These are phyloP conservation scores for Hamamelis virginiana DNA, from an alignment of 164 flowering plant genomes.

Conservation along the genomic window DNA sequence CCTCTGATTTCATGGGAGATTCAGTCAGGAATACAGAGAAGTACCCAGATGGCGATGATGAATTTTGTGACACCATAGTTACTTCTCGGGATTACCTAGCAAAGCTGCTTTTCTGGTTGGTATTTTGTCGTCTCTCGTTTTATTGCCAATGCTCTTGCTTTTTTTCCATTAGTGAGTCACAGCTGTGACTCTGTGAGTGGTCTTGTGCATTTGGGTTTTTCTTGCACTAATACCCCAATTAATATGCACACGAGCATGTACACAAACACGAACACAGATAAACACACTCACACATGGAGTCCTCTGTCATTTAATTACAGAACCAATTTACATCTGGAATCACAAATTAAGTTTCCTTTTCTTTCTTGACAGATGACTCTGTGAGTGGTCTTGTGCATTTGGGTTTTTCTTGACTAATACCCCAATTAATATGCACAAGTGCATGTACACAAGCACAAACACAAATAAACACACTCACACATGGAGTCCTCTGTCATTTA, in stretches of 20 bases:
- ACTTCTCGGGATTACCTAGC: slow-evolving; percentile 86
- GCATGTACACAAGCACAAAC: too few relatives aligned
- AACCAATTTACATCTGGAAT: background rate
- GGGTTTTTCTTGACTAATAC: too few relatives aligned
- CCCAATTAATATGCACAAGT: too few relatives aligned
- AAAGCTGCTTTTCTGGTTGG: slow-evolving; percentile 85
- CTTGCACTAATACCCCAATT: too few relatives aligned
- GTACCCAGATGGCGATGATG: slow-evolving; percentile 28
- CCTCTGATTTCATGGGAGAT: slow-evolving; percentile 29
- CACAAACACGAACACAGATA: too few relatives aligned
- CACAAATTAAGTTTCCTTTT: background rate
- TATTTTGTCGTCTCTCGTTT: slow-evolving; percentile 3
- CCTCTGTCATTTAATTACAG: background rate
- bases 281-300: background rate
- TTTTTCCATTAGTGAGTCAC: background rate
- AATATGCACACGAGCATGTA: too few relatives aligned
- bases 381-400: too few relatives aligned
- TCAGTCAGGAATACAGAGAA: slow-evolving; percentile 22
- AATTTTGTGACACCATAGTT: slow-evolving; percentile 32
- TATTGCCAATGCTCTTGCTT: slow-evolving; percentile 6
- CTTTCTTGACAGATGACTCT: slow-evolving; percentile 54
- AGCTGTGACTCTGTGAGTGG: too few relatives aligned
- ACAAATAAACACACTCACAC: too few relatives aligned
- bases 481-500: background rate
- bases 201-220: too few relatives aligned